Evolutionary conservation across 2,329 filamentous ascomycete species (phyloP).

Genomic region (Akanthomyces muscarius): DNA sequence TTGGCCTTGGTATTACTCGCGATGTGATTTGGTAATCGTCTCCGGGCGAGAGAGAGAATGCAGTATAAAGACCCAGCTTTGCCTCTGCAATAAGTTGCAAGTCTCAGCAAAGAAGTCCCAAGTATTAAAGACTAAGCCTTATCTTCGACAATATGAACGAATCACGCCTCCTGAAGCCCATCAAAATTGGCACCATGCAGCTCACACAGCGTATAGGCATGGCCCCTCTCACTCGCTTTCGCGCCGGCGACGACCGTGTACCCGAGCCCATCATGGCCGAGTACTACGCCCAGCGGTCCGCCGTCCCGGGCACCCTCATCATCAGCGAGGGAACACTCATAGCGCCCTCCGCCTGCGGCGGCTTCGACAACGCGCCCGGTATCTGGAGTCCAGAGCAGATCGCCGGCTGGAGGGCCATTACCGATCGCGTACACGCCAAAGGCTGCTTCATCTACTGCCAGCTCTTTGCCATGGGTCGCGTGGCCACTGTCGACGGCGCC

Average conservation of each 20-base stretch:
- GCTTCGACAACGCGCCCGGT: slow-evolving; percentile 43
- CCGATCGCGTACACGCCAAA: slow-evolving; percentile 58
- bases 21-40: not conserved
- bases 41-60: not conserved
- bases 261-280: slow-evolving; percentile 25
- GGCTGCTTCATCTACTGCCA: slow-evolving; percentile 58
- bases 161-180: not conserved
- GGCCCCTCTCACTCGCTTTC: slow-evolving; percentile 53
- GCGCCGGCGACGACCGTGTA: slow-evolving; percentile 37
- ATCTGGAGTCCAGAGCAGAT: slow-evolving; percentile 54
- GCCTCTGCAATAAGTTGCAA: no score
- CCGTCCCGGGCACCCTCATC: slow-evolving; percentile 39
- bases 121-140: not conserved
- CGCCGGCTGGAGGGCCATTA: slow-evolving; percentile 55
- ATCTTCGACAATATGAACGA: not conserved
- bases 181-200: not conserved
- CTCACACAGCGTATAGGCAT: slow-evolving; percentile 44
- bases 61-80: not conserved
- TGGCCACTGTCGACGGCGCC: slow-evolving; percentile 27
- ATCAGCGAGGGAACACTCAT: slow-evolving; percentile 45
- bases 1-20: not conserved
- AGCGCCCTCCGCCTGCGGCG: slow-evolving; percentile 26
- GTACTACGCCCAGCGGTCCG: slow-evolving; percentile 45
- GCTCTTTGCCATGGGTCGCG: slow-evolving; percentile 58
- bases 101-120: no score